Percentiles rank a stretch among this genome's conserved stretches.
These are phyloP conservation scores for Globisporangium spinosum DNA, from an alignment of 352 stramenopile species.

Conservation along the genomic window DNA sequence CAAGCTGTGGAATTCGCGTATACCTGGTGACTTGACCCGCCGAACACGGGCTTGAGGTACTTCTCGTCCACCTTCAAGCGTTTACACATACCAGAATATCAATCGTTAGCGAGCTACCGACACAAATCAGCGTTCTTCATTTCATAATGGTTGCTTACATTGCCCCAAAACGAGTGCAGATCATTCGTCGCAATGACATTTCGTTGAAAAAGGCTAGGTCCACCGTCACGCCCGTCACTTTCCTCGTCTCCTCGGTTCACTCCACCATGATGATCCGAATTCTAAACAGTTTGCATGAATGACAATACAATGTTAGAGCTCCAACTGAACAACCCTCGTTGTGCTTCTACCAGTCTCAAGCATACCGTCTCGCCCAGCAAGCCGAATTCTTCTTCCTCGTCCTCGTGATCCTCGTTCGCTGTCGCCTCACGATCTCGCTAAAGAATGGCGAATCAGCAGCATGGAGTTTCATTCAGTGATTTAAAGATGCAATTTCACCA, in stretches of 20 bases:
- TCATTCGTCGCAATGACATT: slow-evolving; percentile 24
- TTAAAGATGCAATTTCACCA: not conserved
- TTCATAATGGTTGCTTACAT: slow-evolving; percentile 27
- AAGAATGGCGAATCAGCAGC: not conserved
- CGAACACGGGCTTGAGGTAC: slow-evolving; percentile 70
- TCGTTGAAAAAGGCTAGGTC: slow-evolving; percentile 23
- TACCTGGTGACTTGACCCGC: slow-evolving; percentile 36
- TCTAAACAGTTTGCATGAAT: slow-evolving; percentile 3
- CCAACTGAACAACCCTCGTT: not conserved
- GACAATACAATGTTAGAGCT: slow-evolving; percentile 4
- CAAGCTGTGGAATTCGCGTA: not conserved
- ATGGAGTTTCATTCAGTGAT: not conserved
- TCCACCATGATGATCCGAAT: slow-evolving; percentile 33
- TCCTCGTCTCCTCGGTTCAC: slow-evolving; percentile 22
- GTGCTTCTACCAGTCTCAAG: not conserved
- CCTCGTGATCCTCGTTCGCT: slow-evolving; percentile 9
- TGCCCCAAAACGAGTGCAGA: slow-evolving; percentile 64
- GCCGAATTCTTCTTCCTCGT: slow-evolving; percentile 39
- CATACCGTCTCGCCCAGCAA: slow-evolving; percentile 36
- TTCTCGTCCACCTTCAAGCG: slow-evolving; percentile 45
- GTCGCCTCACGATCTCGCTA: slow-evolving; percentile 14
- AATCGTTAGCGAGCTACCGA: not conserved
- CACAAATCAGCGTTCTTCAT: not conserved
- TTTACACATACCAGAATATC: not conserved
- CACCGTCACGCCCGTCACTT: slow-evolving; percentile 20